Evolutionary conservation across 164 flowering plant species (phyloP).

Genomic region (Tetracentron sinense): DNA sequence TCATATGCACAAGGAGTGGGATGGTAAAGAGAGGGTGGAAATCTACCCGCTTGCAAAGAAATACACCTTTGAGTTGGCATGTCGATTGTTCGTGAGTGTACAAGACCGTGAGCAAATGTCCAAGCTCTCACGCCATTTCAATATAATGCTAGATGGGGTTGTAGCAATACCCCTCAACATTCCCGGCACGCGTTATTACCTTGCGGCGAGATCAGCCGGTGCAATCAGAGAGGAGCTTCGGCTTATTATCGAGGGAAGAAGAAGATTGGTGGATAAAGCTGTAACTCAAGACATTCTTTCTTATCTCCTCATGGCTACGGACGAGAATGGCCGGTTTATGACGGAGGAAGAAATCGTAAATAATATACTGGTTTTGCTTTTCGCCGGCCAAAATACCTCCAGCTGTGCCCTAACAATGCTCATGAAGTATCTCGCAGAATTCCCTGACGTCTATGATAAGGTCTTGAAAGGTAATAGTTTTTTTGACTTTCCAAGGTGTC

Average conservation of each 20-base stretch:
- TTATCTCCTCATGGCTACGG: conserved; percentile 2
- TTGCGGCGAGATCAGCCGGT: conserved; percentile 2
- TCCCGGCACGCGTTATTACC: conserved; percentile 14
- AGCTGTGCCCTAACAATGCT: conserved; percentile 9
- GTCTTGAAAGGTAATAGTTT: conserved; percentile 16
- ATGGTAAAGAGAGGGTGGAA: conserved; percentile 5
- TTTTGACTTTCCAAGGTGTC: too few species aligned
- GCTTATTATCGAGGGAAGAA: conserved; percentile 5
- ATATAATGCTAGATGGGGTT: conserved; percentile 2
- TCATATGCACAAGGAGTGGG: conserved; percentile 19
- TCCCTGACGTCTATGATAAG: conserved; percentile 11
- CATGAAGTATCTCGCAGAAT: conserved; percentile 11
- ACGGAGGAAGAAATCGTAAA: conserved; percentile 2
- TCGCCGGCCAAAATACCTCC: conserved; percentile 14
- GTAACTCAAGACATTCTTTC: conserved; percentile 8
- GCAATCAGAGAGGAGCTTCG: conserved; percentile 3
- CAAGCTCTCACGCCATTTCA: background rate
- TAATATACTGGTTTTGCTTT: conserved; percentile 11
- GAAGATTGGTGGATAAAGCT: background rate
- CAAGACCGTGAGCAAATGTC: conserved; percentile 8
- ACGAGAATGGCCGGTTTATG: conserved; percentile 11
- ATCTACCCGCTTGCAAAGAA: conserved; percentile 21
- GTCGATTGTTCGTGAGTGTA: conserved; percentile 11
- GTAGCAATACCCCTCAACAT: conserved; percentile 8
- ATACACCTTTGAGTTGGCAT: conserved; percentile 20